Evolutionary conservation across 2,329 filamentous ascomycete species (phyloP).

Genomic region (Fusarium annulatum): DNA sequence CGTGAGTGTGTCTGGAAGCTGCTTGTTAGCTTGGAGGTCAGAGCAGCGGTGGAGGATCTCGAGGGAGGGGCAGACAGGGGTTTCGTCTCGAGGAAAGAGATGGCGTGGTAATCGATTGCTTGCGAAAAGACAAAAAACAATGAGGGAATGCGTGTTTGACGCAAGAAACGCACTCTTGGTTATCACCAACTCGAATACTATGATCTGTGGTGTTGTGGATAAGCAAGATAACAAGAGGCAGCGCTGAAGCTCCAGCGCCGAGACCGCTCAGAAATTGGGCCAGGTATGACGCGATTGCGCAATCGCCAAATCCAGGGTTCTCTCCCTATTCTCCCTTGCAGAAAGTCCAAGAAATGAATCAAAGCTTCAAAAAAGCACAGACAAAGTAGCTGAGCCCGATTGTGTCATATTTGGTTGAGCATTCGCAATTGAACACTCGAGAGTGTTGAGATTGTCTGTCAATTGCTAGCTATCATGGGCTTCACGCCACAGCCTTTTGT

Average conservation of each 20-base stretch:
- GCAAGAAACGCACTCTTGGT: not conserved
- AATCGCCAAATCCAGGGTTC: conserved; percentile 16
- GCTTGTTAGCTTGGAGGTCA: conserved; percentile 6
- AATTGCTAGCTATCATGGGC: not conserved
- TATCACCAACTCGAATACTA: not conserved
- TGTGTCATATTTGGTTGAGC: conserved; percentile 23
- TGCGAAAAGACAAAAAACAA: not conserved
- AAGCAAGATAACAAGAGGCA: conserved; percentile 21
- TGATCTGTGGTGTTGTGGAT: conserved; percentile 6
- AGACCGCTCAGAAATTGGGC: conserved; percentile 31
- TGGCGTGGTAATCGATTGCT: not conserved
- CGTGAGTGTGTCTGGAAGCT: conserved; percentile 24
- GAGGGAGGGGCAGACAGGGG: conserved; percentile 17
- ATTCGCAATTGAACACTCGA: conserved; percentile 14
- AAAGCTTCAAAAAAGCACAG: not conserved
- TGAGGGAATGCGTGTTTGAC: accelerated
- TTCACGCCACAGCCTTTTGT: conserved; percentile 10
- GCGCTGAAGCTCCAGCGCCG: conserved; percentile 25
- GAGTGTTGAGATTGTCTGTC: not conserved
- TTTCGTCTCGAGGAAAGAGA: not conserved
- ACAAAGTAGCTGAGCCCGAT: conserved; percentile 3
- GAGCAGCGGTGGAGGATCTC: not conserved
- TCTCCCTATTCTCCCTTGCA: not conserved
- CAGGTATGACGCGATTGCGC: conserved; percentile 39
- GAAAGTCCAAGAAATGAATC: conserved; percentile 1